These are phyloP conservation scores for Botrytis medusae DNA, from an alignment of 2,329 filamentous ascomycete genomes.

Conservation along the genomic window DNA sequence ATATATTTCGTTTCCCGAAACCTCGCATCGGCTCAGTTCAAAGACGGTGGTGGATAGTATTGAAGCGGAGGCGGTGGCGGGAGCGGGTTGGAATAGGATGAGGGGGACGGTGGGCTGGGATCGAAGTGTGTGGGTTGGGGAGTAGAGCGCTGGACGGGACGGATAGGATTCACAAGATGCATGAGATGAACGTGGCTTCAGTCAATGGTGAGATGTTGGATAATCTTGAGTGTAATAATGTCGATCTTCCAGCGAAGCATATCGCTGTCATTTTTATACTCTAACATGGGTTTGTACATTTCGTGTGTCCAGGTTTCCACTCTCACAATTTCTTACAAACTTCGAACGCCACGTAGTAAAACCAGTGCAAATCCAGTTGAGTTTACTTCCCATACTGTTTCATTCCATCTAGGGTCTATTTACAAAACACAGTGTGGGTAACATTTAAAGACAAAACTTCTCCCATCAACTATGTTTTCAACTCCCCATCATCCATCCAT, in stretches of 20 bases:
- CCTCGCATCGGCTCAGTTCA: neutral
- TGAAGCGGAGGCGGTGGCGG: conserved; percentile 2
- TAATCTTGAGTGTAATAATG: neutral
- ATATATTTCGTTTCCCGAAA: neutral
- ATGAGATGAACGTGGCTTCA: neutral
- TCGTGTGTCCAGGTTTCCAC: neutral
- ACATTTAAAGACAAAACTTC: neutral
- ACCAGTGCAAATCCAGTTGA: neutral
- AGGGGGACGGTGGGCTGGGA: conserved; percentile 10
- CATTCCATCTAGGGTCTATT: neutral
- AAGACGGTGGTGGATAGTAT: conserved; percentile 17
- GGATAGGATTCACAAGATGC: neutral
- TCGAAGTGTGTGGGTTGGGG: conserved; percentile 4
- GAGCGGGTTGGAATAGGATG: conserved; percentile 4
- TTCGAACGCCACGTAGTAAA: neutral
- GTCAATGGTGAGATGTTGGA: neutral
- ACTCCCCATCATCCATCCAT: neutral
- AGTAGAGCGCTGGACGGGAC: neutral
- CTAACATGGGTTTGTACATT: neutral
- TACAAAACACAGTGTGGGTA: neutral
- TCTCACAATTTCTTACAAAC: neutral
- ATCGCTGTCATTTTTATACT: neutral
- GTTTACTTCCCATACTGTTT: neutral
- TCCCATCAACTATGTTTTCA: neutral
- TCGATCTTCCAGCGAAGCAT: neutral